These are phyloP conservation scores for Solanum pimpinellifolium DNA, from an alignment of 257 asterid species.

Conservation along the genomic window DNA sequence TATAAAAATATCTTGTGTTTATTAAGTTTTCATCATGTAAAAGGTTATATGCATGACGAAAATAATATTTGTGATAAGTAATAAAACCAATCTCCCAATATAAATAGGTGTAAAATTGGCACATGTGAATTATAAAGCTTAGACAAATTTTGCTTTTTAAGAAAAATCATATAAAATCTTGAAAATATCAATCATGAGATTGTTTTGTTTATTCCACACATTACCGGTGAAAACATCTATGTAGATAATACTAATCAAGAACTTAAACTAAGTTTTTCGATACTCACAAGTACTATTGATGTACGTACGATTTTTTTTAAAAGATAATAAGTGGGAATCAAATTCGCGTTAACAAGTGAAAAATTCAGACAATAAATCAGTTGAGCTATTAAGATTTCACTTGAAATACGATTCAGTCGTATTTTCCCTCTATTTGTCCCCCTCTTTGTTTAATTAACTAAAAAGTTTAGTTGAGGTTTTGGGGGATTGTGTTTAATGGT, in stretches of 20 bases:
- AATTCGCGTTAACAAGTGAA: background rate
- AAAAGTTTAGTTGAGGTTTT: background rate
- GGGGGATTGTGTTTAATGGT: background rate
- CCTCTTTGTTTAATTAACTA: background rate
- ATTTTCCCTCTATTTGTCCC: too few species aligned
- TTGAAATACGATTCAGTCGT: background rate
- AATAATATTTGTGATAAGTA: background rate
- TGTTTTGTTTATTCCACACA: background rate
- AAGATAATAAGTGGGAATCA: background rate
- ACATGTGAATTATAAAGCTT: background rate
- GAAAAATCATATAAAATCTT: background rate
- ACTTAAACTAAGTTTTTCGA: conserved; percentile 2
- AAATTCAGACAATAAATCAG: background rate
- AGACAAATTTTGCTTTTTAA: background rate
- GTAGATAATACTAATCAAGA: background rate
- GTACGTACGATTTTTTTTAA: background rate
- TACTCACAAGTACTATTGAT: background rate
- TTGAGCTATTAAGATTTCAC: background rate
- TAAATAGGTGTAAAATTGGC: background rate
- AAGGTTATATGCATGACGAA: background rate
- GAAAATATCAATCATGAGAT: background rate
- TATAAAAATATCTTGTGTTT: background rate
- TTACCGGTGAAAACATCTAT: background rate
- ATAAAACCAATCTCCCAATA: background rate
- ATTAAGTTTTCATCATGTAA: background rate